phyloP scores from a whole-genome alignment of 2,329 filamentous ascomycete species.

The Fusarium sp. region DNA sequence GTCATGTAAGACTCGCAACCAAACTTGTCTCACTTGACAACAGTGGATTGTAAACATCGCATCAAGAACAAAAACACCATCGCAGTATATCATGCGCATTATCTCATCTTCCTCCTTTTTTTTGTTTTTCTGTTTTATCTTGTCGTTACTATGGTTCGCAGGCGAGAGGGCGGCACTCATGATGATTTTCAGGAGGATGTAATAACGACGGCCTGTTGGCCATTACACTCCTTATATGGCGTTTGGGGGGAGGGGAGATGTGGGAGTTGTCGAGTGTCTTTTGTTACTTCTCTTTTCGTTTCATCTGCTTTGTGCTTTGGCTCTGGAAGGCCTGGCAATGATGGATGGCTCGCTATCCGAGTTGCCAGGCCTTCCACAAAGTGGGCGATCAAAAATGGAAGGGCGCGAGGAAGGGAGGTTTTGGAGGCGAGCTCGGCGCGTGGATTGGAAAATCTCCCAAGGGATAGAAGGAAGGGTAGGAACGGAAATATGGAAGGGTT shows the following conservation, averaged over 20 bases:
- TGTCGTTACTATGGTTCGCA: conserved; percentile 34
- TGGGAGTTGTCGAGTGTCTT: conserved; percentile 45
- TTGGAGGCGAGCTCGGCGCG: conserved; percentile 18
- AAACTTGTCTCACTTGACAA: conserved; percentile 19
- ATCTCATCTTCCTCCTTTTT: conserved; percentile 15
- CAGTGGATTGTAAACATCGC: conserved; percentile 25
- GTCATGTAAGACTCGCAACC: conserved; percentile 22
- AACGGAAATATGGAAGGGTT: conserved; percentile 32
- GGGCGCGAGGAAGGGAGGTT: conserved; percentile 6
- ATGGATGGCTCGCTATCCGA: too few species aligned
- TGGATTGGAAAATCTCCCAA: conserved; percentile 45
- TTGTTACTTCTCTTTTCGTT: conserved; percentile 25
- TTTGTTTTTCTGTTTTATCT: conserved; percentile 14
- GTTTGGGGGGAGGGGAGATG: conserved; percentile 46
- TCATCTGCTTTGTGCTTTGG: conserved; percentile 23
- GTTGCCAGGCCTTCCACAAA: conserved; percentile 2
- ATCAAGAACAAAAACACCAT: conserved; percentile 10
- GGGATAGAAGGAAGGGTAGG: conserved; percentile 41
- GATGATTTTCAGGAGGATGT: conserved; percentile 50
- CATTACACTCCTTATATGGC: conserved; percentile 54
- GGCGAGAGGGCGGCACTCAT: conserved; percentile 41
- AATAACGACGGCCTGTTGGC: conserved; percentile 53
- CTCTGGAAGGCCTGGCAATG: background rate
- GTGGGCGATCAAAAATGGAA: conserved; percentile 14
- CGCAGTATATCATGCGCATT: conserved; percentile 15